Base-by-base conservation (phyloP, 495 filamentous ascomycete genomes). In the Corynascus novoguineensis region DNA sequence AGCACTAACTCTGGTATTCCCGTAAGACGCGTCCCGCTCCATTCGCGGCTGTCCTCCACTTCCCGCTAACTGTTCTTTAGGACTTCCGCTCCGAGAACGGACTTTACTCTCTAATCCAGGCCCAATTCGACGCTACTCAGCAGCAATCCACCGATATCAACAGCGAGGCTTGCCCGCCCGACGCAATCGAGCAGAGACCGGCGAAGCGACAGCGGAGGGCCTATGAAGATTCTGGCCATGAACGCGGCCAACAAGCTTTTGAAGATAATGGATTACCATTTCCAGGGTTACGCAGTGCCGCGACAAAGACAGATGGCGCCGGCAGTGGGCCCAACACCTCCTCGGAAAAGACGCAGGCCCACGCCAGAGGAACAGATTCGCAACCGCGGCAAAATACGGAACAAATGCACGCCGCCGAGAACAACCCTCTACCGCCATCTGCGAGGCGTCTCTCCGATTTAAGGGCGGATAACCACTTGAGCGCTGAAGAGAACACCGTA, bases 1-100 rank as follows among this genome's bases (percentile, higher is more conserved):
- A 86, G 82, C 60, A 88, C 85, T 42, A 88, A 86, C 64, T 86
- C 82, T 55, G 85, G 85, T 35, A 87, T 88, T 57, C 85, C 85
- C 15, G 84, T 87, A 71, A 62, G 40, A 59, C 54, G 51, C 52
- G 60, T 44, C 54, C 25, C 51, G 42, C 32, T 10, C 29, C 0
- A 48, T 31, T n/a, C 28, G 22, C 19, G 6, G 24, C 38, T 51
- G 38, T 5, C 22, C 27, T 3, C 9, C 47, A 25, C 19, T 38
- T 24, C 27, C 15, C 34, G 63, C 63, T 76, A 58, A 75, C 59
- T 19, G 28, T n/a, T 19, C 42, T 6, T 25, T 56, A 87, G 84
- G 85, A 88, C 62, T 88, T 88, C 57, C 83, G 85, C 29, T 87
- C 85, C 12, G 78, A 85, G 61, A 78, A 86, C 64, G 85, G 85